Percentiles rank a stretch among this genome's conserved stretches.
These are phyloP conservation scores for Akanthomyces uredinophilus DNA, from an alignment of 2,329 filamentous ascomycete genomes.

Conservation along the genomic window DNA sequence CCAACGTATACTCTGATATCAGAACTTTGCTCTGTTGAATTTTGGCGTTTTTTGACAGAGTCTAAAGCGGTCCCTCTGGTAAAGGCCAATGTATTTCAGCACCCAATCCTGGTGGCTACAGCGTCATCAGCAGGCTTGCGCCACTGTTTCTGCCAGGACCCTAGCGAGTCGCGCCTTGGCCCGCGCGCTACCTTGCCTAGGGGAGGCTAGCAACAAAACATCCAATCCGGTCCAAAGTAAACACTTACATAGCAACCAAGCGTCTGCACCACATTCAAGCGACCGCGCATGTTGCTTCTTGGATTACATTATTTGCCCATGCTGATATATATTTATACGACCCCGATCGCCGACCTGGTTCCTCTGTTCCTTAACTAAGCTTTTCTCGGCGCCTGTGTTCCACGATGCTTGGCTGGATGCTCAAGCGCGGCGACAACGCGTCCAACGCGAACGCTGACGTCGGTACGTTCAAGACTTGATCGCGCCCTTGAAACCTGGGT, in stretches of 20 bases:
- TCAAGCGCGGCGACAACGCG: constrained; percentile 41
- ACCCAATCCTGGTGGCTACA: neutral
- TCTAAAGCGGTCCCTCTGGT: neutral
- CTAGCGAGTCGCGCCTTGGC: constrained; percentile 2
- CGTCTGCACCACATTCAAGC: neutral
- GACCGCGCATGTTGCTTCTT: constrained; percentile 3
- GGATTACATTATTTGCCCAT: neutral
- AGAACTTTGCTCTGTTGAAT: neutral
- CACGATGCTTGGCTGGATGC: constrained; percentile 56
- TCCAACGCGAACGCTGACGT: constrained; percentile 26
- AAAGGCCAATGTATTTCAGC: neutral
- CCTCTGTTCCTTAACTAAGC: neutral
- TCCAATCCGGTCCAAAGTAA: constrained; percentile 1
- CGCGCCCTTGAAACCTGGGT: neutral
- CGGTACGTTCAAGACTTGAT: constrained; percentile 21
- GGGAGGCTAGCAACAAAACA: neutral
- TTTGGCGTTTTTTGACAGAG: neutral
- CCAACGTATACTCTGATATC: neutral
- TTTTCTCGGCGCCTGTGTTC: no score
- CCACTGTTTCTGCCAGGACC: neutral
- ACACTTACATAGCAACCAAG: constrained; percentile 8
- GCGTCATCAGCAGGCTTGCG: neutral
- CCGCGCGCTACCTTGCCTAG: neutral
- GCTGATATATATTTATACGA: neutral
- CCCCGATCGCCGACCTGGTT: neutral